These are phyloP conservation scores for Gonium pectorale DNA, from an alignment of 139 green algal species.

Conservation along the genomic window DNA sequence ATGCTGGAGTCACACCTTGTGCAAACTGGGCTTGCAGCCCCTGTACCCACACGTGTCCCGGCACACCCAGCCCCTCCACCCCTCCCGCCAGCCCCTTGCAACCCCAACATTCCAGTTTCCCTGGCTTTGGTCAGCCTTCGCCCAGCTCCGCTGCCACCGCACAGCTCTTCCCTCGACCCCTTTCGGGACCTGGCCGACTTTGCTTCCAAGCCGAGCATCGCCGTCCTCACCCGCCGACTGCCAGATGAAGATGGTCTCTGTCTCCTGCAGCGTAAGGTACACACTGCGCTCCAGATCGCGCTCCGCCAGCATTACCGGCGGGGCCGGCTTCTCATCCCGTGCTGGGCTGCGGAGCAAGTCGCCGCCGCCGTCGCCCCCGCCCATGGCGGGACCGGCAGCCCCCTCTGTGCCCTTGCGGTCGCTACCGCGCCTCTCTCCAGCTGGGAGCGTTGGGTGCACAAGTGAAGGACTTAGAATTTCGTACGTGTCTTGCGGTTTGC, in stretches of 20 bases:
- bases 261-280: constrained; percentile 65
- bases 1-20: too few species aligned
- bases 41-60: too few species aligned
- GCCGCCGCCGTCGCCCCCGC: not conserved
- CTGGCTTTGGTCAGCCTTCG: too few species aligned
- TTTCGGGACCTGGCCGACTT: not conserved
- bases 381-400: constrained; percentile 5
- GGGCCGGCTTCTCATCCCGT: constrained; percentile 8
- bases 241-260: constrained; percentile 64
- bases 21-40: too few species aligned
- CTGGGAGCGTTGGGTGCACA: too few species aligned
- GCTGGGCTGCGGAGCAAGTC: not conserved
- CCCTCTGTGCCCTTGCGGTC: constrained; percentile 27
- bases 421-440: not conserved
- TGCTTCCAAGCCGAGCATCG: not conserved
- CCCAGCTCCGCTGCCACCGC: too few species aligned
- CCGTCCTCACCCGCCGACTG: constrained; percentile 52
- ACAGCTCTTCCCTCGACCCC: too few species aligned
- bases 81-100: not conserved
- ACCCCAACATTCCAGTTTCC: not conserved
- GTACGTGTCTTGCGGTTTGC: too few species aligned
- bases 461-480: too few species aligned
- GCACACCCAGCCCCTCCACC: not conserved
- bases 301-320: constrained; percentile 46
- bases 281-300: constrained; percentile 57